Conservation (phyloP, 176 grass and related monocot genomes). For the Avena sativa region DNA sequence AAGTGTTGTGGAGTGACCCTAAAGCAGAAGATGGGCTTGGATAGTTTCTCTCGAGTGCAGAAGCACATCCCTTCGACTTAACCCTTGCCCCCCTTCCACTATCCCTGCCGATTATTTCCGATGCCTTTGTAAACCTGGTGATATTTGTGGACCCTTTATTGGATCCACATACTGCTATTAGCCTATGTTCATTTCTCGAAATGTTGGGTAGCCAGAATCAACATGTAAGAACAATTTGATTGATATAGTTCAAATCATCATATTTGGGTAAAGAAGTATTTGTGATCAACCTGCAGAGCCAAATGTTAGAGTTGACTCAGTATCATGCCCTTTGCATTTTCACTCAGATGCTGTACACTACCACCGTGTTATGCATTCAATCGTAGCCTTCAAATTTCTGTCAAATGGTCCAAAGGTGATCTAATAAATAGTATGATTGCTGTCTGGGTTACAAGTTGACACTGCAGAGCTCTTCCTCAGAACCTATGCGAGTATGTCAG, state of each 20-base stretch:
- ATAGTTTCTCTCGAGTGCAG: not conserved
- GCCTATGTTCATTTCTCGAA: not conserved
- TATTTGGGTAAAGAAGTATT: not conserved
- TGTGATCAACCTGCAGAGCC: not conserved
- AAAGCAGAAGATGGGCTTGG: not conserved
- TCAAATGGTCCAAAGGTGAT: not conserved
- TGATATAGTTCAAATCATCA: not conserved
- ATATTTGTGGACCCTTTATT: slow-evolving; percentile 17
- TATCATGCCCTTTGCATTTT: not conserved
- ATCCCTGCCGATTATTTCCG: not conserved
- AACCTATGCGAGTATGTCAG: not conserved
- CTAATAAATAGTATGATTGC: not conserved
- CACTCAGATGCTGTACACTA: not conserved
- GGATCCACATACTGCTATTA: slow-evolving; percentile 10
- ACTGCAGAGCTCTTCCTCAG: not conserved
- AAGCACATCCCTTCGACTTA: not conserved
- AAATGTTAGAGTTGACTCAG: not conserved
- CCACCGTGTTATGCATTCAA: not conserved
- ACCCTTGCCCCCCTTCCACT: not conserved
- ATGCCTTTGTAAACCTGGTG: not conserved
- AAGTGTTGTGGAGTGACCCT: not conserved
- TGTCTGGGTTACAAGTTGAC: not conserved
- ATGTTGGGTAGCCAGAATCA: not conserved
- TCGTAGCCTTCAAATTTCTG: not conserved
- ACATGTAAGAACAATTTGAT: slow-evolving; percentile 24